A percentile compares a stretch with the other conserved stretches of the same genome.
Evolutionary conservation across 1,284 basidiomycete genomes (phyloP).

Genomic region (Leccinum huronense): DNA sequence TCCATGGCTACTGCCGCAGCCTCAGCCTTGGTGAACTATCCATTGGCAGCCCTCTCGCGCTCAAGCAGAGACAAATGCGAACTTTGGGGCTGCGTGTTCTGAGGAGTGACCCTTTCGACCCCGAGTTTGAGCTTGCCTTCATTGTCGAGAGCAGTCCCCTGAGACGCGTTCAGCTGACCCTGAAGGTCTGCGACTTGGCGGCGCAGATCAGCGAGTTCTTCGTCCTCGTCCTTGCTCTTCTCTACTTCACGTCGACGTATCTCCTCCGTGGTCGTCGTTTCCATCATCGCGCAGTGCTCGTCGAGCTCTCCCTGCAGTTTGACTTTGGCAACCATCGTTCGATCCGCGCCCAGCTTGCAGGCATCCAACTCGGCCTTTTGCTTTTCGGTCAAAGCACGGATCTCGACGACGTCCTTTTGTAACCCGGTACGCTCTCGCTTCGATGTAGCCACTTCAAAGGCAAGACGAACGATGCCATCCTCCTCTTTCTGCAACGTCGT

Average conservation of each 20-base stretch:
- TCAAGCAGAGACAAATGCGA: constrained; percentile 66
- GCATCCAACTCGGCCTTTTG: constrained; percentile 65
- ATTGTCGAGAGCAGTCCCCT: constrained; percentile 54
- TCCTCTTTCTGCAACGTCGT: constrained; percentile 79
- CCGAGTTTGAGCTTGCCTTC: constrained; percentile 72
- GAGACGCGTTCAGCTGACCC: constrained; percentile 58
- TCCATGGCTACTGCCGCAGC: constrained; percentile 61
- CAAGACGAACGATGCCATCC: constrained; percentile 62
- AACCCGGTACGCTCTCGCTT: constrained; percentile 55
- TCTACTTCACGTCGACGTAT: constrained; percentile 81
- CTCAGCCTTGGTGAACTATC: constrained; percentile 54
- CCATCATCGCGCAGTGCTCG: constrained; percentile 77
- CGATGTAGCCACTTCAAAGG: constrained; percentile 52
- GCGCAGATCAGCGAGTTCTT: constrained; percentile 76
- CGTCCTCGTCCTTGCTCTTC: constrained; percentile 73
- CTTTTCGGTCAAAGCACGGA: constrained; percentile 69
- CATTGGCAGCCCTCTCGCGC: constrained; percentile 52
- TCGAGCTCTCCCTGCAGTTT: constrained; percentile 85
- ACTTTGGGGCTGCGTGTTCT: constrained; percentile 55
- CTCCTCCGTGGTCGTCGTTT: constrained; percentile 86
- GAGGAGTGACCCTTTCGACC: constrained; percentile 56
- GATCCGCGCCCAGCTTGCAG: constrained; percentile 60
- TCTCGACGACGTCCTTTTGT: constrained; percentile 60
- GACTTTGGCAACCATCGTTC: constrained; percentile 49
- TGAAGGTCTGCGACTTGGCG: constrained; percentile 60